Evolutionary conservation across 352 stramenopile genomes (phyloP).

Genomic region (Phytophthora multivora): DNA sequence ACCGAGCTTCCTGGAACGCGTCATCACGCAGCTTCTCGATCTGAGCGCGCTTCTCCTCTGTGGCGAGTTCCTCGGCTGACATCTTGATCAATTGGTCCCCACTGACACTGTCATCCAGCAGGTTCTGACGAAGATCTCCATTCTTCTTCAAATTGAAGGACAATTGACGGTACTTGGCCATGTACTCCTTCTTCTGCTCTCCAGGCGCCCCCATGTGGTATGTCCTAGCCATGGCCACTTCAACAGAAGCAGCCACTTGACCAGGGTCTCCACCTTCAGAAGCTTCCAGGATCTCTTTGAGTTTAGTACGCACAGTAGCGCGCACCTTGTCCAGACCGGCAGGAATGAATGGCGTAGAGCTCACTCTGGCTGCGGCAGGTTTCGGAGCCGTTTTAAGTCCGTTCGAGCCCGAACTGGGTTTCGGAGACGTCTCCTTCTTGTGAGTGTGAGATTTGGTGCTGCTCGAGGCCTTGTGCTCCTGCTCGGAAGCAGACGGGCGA

Average conservation of each 20-base stretch:
- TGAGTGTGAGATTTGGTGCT: constrained; percentile 20
- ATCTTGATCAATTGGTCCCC: constrained; percentile 83
- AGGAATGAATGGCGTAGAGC: constrained; percentile 58
- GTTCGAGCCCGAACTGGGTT: constrained; percentile 24
- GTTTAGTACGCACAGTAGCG: constrained; percentile 76
- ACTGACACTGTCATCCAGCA: constrained; percentile 73
- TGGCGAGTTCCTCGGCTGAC: constrained; percentile 85
- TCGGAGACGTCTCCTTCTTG: constrained; percentile 29
- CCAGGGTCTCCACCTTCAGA: constrained; percentile 55
- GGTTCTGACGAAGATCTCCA: constrained; percentile 68
- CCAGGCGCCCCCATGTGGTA: constrained; percentile 70
- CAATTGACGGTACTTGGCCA: constrained; percentile 86
- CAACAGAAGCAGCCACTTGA: constrained; percentile 66
- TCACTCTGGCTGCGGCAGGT: constrained; percentile 15
- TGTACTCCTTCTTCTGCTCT: constrained; percentile 91
- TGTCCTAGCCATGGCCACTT: constrained; percentile 75
- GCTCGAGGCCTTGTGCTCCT: constrained; percentile 20
- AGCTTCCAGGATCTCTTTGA: constrained; percentile 74
- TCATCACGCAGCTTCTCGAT: constrained; percentile 85
- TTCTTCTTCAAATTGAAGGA: constrained; percentile 95
- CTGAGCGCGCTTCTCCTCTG: constrained; percentile 85
- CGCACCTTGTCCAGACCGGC: constrained; percentile 75
- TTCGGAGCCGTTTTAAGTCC: constrained; percentile 36
- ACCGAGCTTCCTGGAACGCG: constrained; percentile 80
- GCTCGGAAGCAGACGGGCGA: constrained; percentile 21